These are phyloP conservation scores for Entomortierella chlamydospora DNA, from an alignment of 192 early-diverging fungal genomes.

Conservation along the genomic window DNA sequence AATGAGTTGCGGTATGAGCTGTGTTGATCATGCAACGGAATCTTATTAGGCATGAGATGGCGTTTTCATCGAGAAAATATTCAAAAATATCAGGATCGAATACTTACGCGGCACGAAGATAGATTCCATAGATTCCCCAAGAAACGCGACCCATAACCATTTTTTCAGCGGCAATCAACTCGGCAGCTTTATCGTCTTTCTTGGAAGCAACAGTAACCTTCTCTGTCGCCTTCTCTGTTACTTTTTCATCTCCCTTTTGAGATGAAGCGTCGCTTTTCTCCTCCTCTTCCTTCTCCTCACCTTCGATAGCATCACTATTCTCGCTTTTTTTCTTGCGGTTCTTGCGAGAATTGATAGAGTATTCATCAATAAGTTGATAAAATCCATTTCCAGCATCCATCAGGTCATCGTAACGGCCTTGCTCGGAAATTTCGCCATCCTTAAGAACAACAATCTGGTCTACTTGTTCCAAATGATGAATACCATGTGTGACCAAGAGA, in stretches of 20 bases:
- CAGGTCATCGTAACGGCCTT: slow-evolving; percentile 70
- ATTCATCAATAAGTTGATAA: slow-evolving; percentile 61
- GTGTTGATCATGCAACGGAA: no score
- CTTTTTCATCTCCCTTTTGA: slow-evolving; percentile 8
- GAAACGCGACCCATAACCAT: slow-evolving; percentile 83
- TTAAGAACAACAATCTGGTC: slow-evolving; percentile 77
- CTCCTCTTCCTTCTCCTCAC: slow-evolving; percentile 22
- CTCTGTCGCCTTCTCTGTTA: no score
- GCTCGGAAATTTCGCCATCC: slow-evolving; percentile 72
- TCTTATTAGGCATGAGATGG: not conserved
- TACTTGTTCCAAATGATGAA: slow-evolving; percentile 78
- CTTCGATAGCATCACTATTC: slow-evolving; percentile 16
- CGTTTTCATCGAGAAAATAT: not conserved
- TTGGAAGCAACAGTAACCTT: slow-evolving; percentile 17
- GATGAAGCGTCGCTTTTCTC: slow-evolving; percentile 14
- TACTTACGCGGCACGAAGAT: slow-evolving; percentile 73
- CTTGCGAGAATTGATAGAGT: slow-evolving; percentile 57
- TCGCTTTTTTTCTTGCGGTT: slow-evolving; percentile 7
- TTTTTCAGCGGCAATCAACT: slow-evolving; percentile 82
- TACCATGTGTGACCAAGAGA: slow-evolving; percentile 84
- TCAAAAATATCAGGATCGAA: not conserved
- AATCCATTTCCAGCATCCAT: slow-evolving; percentile 69
- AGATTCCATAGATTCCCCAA: slow-evolving; percentile 78
- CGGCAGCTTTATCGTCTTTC: slow-evolving; percentile 37
- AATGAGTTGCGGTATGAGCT: slow-evolving; percentile 59